phyloP scores from a whole-genome alignment of 441 rosid species.

The Populus hybrid region DNA sequence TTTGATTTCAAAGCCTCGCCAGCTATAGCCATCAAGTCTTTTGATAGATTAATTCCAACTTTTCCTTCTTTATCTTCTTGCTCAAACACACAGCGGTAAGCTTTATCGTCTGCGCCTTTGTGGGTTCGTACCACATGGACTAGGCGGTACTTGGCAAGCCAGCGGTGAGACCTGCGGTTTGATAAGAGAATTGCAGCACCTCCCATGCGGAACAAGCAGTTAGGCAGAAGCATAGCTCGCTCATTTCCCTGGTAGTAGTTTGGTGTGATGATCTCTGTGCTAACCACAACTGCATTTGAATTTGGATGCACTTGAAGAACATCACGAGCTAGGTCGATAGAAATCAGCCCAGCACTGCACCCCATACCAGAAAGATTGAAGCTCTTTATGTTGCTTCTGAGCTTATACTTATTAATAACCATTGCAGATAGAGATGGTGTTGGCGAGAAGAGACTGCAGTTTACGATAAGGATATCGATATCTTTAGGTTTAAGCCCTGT shows the following conservation, averaged over 20 bases:
- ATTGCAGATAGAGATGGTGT: slow-evolving; percentile 89
- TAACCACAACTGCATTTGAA: slow-evolving; percentile 75
- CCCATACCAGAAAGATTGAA: slow-evolving; percentile 96
- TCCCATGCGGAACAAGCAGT: slow-evolving; percentile 95
- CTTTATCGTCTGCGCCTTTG: slow-evolving; percentile 80
- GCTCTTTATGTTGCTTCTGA: slow-evolving; percentile 87
- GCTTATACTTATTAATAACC: slow-evolving; percentile 85
- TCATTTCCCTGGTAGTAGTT: slow-evolving; percentile 80
- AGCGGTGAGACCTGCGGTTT: slow-evolving; percentile 57
- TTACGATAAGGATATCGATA: slow-evolving; percentile 76
- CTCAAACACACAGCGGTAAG: slow-evolving; percentile 70
- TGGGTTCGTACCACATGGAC: slow-evolving; percentile 87
- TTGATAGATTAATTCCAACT: slow-evolving; percentile 70
- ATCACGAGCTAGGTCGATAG: slow-evolving; percentile 80
- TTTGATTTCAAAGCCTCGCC: slow-evolving; percentile 92
- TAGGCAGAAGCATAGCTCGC: slow-evolving; percentile 88
- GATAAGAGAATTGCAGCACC: slow-evolving; percentile 75
- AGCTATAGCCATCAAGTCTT: slow-evolving; percentile 92
- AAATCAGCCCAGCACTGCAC: slow-evolving; percentile 81
- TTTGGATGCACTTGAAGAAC: slow-evolving; percentile 79
- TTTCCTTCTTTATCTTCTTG: slow-evolving; percentile 82
- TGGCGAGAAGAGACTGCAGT: slow-evolving; percentile 90
- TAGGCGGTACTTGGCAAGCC: slow-evolving; percentile 74
- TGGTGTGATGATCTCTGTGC: slow-evolving; percentile 92
- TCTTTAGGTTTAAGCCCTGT: slow-evolving; percentile 75